Evolutionary conservation across 495 filamentous ascomycete genomes (phyloP), one percentile per base, ranked within the genome.

Genomic region (Hyaloscypha hepaticicola): DNA sequence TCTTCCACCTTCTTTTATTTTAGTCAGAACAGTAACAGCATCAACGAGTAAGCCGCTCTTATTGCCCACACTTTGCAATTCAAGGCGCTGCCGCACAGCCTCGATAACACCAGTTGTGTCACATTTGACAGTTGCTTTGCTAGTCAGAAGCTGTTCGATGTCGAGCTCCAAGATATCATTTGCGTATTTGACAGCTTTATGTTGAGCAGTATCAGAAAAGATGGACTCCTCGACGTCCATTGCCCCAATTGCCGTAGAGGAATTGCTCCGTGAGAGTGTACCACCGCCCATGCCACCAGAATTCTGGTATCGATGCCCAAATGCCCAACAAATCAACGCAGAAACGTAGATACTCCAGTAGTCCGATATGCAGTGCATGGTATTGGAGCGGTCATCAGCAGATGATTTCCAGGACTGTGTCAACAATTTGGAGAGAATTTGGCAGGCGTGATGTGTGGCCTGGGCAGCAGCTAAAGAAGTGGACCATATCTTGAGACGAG

Each of bases 301-400:
- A n/a, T 31, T 58, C 21, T 69, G 68, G 51, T 55, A 60, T 3
- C 68, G 65, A n/a, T 70, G 63, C 3, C 70, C 68, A 55, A 72
- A 72, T 8, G 70, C 68, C 70, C 70, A 72, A 61, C 65, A 66
- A 12, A 70, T 70, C 22, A 72, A 58, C 8, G 70, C 48, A 9
- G 65, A 62, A 14, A 64, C 52, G 31, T 68, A 72, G 2, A 70
- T 16, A 14, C 59, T 61, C 70, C 70, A 72, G 60, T 72, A 70
- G 57, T 70, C 63, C 8, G 63, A 62, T 21, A 72, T 60, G 56
- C 59, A 55, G 31, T 53, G 21, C 2, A 6, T 19, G 1, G 4
- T 52, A 22, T 50, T 28, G 11, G 16, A 21, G 3, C 48, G 26
- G 19, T 48, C 49, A 22, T 21, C 51, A 24, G 26, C 22, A 19